Base-by-base conservation (phyloP, 2,329 filamentous ascomycete species). In the Mariannaea elegans region DNA sequence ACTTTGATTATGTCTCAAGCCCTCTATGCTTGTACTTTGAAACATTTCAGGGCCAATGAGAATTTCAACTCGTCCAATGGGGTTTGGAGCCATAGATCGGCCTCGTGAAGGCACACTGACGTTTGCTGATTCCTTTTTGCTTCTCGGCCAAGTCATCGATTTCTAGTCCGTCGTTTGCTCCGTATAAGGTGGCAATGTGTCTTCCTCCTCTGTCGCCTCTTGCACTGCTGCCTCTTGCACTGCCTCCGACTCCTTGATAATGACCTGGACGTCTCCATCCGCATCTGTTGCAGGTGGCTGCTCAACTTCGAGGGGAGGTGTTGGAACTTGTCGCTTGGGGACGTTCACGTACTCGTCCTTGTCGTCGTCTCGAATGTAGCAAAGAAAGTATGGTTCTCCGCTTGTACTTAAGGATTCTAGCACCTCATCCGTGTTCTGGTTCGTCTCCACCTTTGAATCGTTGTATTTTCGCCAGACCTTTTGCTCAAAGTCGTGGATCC, bases 381-480 rank as follows among this genome's bases (percentile, higher is more conserved):
- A 92, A 19, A 95, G 83, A 72, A 91, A 93, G 72, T 93, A 93
- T 2, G 93, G 92, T 47, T 93, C 94, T 4, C 92, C 91, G 76
- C 78, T 88, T 10, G 80, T 84, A 61, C 86, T 87, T 47, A 91
- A 82, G 62, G 86, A 82, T 21, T 85, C 81, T 64, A 95, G 88
- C 38, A 97, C 91, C 48, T 90, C 85, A 14, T 82, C 81, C 7
- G 85, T 81, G 68, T 91, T 84, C 23, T 87, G 84, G 59, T 84
- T 81, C 64, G 91, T 87, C 3, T 86, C 89, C 21, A 99, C 93
- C 14, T 84, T 84, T 53, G 90, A 90, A 71, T 99, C 95, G 73
- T 99, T 99, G 81, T 97, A 99, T 71, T 92, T 93, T 57, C 93
- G 89, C 94, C 95, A 99, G 18, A 94, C 81, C 39, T 87, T 85